Base-by-base conservation (phyloP, 371 early-diverging fungal genomes). In the Capillidium heterosporum region DNA sequence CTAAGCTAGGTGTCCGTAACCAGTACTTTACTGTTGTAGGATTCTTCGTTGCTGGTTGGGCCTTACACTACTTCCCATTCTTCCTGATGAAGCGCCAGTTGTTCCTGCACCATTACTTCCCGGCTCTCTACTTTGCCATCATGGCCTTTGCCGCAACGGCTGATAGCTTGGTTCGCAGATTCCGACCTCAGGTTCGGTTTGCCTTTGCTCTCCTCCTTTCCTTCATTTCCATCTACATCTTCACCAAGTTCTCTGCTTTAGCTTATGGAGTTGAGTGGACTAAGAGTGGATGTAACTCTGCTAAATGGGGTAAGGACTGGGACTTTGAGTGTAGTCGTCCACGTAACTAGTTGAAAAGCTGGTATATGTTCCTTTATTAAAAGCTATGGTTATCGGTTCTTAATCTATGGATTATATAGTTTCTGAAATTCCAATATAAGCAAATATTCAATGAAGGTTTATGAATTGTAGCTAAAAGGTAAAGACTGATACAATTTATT, bases 31-130 rank as follows among this genome's bases (percentile, higher is more conserved):
- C 67, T 15, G 71, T 79, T 0, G 78, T 79, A 46, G 90, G 92
- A 24, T 93, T 94, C 69, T 75, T 87, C 58, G 71, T 76, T 23
- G 60, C 82, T 24, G 90, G 79, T n/a, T 99, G 95, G 94, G 57
- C 76, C 10, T 64, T 89, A 27, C 99, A 98, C 69, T 96, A 84
- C 69, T 48, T 93, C 0, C 95, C 98, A 3, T 98, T 96, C 71
- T 92, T 91, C 71, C 63, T 93, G 32, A 87, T 94, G 86, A 82
- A 80, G 10, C 85, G 98, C 24, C 88, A 89, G 65, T 71, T 95
- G n/a, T 99, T 98, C 66, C 68, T 96, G 46, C 98, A 98, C 67
- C 97, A 99, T 69, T 99, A 99, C 63, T 75, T 97, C 28, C 96
- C 98, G 5, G 84, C 91, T 0, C 75, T 94, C 11, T 88, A 89